Evolutionary conservation across 2,329 filamentous ascomycete genomes (phyloP).

Genomic region (Fusarium buharicum): DNA sequence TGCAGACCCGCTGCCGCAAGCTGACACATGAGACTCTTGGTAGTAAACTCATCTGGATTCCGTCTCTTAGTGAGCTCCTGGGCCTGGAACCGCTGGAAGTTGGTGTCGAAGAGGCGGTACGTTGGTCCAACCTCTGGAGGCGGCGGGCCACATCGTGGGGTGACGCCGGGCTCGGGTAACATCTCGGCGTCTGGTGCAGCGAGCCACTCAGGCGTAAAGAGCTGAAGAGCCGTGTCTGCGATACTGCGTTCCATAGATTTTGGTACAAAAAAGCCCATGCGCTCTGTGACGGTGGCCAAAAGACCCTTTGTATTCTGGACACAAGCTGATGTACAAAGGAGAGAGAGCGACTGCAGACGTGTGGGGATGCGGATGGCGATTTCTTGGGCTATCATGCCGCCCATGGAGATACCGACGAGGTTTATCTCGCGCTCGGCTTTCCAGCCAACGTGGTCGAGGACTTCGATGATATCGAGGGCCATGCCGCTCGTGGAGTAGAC

Average conservation of each 20-base stretch:
- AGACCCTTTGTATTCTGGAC: constrained; percentile 72
- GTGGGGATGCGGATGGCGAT: constrained; percentile 66
- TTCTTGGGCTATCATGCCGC: constrained; percentile 93
- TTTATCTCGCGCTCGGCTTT: constrained; percentile 64
- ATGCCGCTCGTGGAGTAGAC: constrained; percentile 87
- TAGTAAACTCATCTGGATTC: constrained; percentile 69
- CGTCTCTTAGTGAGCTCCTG: constrained; percentile 79
- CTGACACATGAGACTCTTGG: constrained; percentile 78
- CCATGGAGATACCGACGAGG: constrained; percentile 82
- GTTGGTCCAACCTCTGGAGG: constrained; percentile 43
- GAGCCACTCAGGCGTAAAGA: constrained; percentile 76
- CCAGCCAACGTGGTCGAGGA: constrained; percentile 77
- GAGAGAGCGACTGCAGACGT: constrained; percentile 65
- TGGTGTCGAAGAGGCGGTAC: constrained; percentile 73
- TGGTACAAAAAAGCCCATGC: constrained; percentile 70
- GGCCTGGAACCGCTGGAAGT: constrained; percentile 84
- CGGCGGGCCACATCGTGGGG: constrained; percentile 53
- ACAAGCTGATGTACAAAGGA: constrained; percentile 70
- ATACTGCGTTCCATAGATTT: constrained; percentile 76
- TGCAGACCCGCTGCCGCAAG: constrained; percentile 83
- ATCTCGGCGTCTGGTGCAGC: constrained; percentile 66
- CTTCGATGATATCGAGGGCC: constrained; percentile 80
- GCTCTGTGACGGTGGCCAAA: constrained; percentile 70
- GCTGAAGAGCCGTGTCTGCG: constrained; percentile 68
- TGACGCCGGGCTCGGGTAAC: constrained; percentile 58